Percentiles rank a stretch among this genome's conserved stretches.
Conservation (phyloP, 306 rosid genomes). For the Carpinus viminea region DNA sequence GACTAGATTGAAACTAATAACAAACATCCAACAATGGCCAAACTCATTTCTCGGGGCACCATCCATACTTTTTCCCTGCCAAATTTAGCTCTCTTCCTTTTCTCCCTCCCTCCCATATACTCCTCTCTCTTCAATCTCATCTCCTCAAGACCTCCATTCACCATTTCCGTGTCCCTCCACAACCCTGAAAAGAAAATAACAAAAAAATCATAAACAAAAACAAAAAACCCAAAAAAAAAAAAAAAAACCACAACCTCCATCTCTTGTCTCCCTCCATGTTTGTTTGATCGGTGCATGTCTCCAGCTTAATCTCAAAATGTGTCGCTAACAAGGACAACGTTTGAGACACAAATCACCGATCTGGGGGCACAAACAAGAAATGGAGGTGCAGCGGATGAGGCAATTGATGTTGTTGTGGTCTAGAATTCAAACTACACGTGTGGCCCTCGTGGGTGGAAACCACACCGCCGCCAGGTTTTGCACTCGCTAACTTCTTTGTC, state of each 20-base stretch:
- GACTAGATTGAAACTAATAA: background rate
- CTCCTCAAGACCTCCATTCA: conserved; percentile 5
- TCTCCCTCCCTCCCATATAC: no score
- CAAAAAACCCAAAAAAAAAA: conserved; percentile 1
- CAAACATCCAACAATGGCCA: conserved; percentile 22
- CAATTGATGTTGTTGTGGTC: conserved; percentile 62
- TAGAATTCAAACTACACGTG: conserved; percentile 34
- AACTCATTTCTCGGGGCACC: conserved; percentile 40
- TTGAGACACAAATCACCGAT: conserved; percentile 18
- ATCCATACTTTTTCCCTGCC: conserved; percentile 10
- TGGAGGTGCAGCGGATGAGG: conserved; percentile 76
- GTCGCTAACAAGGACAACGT: conserved; percentile 13
- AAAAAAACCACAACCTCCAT: conserved; percentile 14
- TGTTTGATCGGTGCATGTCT: conserved; percentile 29
- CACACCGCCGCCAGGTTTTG: conserved; percentile 87
- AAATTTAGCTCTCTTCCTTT: conserved; percentile 5
- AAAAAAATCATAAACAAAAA: background rate
- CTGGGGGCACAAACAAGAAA: conserved; percentile 35
- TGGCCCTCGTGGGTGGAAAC: conserved; percentile 84
- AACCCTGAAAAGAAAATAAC: background rate
- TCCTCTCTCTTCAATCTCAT: background rate
- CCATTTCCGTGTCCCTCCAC: conserved; percentile 17
- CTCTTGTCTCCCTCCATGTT: conserved; percentile 39
- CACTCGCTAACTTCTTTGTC: conserved; percentile 48
- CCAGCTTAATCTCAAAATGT: conserved; percentile 19